Base-by-base conservation (phyloP, 805 yeast species). In the Saccharomyces mikatae region DNA sequence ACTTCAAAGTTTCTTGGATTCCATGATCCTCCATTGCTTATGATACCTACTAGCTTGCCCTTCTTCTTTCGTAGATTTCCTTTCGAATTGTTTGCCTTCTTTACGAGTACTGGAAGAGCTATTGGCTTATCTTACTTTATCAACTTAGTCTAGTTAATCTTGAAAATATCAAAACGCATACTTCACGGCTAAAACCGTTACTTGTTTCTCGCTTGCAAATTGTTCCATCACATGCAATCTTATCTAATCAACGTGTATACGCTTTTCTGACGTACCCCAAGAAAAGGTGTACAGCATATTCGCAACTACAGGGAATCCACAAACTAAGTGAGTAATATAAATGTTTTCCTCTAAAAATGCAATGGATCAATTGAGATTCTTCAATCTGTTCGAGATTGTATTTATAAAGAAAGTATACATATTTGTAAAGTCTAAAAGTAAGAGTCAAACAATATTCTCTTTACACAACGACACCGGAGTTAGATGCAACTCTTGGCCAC, bases 401-500 rank as follows among this genome's bases (percentile, higher is more conserved):
- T 36, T 36, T 36, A 36, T 36, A 36, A 17, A 36, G 24, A 36
- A 36, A 36, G 17, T 36, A 36, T 36, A 17, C 17, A 36, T 36
- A 36, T 17, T 36, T n/a, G 44, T 17, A 17, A 17, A 36, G 6
- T 36, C 44, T 36, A 36, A n/a, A 10, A 17, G 41, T 36, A 36
- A 6, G 44, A 36, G 44, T 36, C 44, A 36, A 32, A 36, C 22
- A 36, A 36, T 36, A 17, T 36, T 24, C 44, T 36, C 8, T 72
- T 84, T 91, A 94, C 78, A 91, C 99, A 79, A 94, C 99, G 78
- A 94, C 99, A 89, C 99, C 99, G 72, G 99, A 94, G 92, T 89
- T 89, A 70, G 97, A 90, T 75, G 99, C 98, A 83, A 94, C 94
- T 84, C 99, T 89, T 79, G 99, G 99, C 99, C 99, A 94, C 79